These are phyloP conservation scores for Gossypium schwendimanii DNA, from an alignment of 441 rosid species.

Conservation along the genomic window DNA sequence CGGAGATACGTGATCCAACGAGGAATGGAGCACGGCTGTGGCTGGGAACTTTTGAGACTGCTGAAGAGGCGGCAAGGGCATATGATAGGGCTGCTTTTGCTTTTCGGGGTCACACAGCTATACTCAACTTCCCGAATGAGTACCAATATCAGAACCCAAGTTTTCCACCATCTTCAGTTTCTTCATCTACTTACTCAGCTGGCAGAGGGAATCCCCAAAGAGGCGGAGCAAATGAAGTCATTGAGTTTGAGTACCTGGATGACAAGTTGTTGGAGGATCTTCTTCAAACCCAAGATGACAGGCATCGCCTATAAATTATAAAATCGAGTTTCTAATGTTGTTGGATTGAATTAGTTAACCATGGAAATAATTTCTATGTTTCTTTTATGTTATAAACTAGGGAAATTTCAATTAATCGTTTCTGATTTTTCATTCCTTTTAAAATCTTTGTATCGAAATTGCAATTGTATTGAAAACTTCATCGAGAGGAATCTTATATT, in stretches of 20 bases:
- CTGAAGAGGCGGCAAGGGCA: constrained; percentile 72
- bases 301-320: neutral
- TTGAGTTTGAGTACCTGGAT: constrained; percentile 73
- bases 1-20: constrained; percentile 74
- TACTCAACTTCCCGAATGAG: constrained; percentile 74
- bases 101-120: constrained; percentile 58
- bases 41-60: constrained; percentile 70
- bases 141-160: constrained; percentile 24
- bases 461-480: neutral
- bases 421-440: neutral
- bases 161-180: constrained; percentile 2
- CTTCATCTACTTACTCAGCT: constrained; percentile 17
- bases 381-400: neutral
- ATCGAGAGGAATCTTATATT: neutral
- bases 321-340: neutral
- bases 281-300: constrained; percentile 26
- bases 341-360: neutral
- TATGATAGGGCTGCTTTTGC: constrained; percentile 69
- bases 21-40: constrained; percentile 65
- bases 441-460: neutral
- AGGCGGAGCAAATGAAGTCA: constrained; percentile 32
- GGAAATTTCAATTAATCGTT: neutral
- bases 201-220: constrained; percentile 9
- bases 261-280: constrained; percentile 67
- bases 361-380: neutral